Base-by-base conservation (phyloP, 192 early-diverging fungal genomes). In the Allomyces macrogynus region DNA sequence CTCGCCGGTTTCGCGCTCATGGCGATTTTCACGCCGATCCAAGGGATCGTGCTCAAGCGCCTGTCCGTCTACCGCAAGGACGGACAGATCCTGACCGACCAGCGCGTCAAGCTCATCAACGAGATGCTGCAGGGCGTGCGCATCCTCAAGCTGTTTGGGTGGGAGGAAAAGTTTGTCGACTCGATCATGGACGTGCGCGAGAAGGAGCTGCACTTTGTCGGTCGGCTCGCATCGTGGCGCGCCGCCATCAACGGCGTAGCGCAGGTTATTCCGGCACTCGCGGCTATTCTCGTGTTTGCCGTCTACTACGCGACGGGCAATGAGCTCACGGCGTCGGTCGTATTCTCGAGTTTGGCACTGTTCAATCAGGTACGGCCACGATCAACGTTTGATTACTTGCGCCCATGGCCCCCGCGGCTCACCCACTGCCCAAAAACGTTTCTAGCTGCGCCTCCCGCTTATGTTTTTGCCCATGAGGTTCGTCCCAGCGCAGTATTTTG, bases 111-210 rank as follows among this genome's bases (percentile, higher is more conserved):
- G n/a, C 76, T 84, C 67, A 81, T 89, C 61, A 93, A 89, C 54
- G 92, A 97, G 72, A 76, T 90, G 66, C 75, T 94, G 61, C 79
- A 91, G 73, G 94, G 91, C 54, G 93, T 98, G 57, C 81, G 90
- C 23, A 88, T 95, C 27, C 84, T 98, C 64, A 98, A 98, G 71
- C 82, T 96, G 66, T 91, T 91, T 77, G 88, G 86, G 26, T 92
- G 89, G 89, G 85, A 91, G 72, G 65, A 76, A 43, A 75, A 80
- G 62, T 91, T 97, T 67, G 70, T 84, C 57, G 74, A 79, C 26
- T 78, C 82, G 57, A 79, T 95, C 14, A 74, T 79, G 4, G 76
- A 72, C 20, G 79, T 83, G 25, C 80, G 87, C 43, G 75, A 82
- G 24, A 73, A 73, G 25, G 86, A 90, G 72, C 71, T 89, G 23